Evolutionary conservation across 257 asterid species (phyloP).

Genomic region (Cynanchum wilfordii): DNA sequence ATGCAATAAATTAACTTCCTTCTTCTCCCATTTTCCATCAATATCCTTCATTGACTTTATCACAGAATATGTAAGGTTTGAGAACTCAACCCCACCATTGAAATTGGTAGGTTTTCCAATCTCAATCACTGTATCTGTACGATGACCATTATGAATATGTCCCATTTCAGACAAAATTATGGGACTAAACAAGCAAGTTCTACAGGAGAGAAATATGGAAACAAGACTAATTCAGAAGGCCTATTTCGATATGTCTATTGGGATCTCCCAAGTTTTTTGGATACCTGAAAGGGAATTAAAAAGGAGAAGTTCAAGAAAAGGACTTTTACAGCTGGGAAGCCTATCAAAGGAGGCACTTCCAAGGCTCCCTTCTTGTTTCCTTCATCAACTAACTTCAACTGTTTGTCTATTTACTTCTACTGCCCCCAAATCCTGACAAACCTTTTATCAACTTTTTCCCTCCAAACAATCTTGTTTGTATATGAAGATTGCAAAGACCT

Average conservation of each 20-base stretch:
- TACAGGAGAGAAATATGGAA: neutral
- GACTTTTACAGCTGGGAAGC: constrained; percentile 25
- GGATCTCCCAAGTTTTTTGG: constrained; percentile 24
- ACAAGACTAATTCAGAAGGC: constrained; percentile 7
- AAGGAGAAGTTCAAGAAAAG: constrained; percentile 16
- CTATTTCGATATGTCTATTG: constrained; percentile 4
- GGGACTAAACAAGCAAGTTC: neutral
- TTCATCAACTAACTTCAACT: constrained; percentile 23
- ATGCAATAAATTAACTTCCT: constrained; percentile 57
- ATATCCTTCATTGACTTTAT: constrained; percentile 42
- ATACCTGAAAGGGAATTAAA: constrained; percentile 27
- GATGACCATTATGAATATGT: constrained; percentile 21
- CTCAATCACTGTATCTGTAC: constrained; percentile 42
- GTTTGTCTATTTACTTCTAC: neutral
- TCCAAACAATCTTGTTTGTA: neutral
- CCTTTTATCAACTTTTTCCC: neutral
- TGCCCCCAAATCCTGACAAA: constrained; percentile 7
- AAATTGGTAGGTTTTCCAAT: constrained; percentile 44
- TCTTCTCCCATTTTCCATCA: constrained; percentile 53
- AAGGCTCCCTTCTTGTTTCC: constrained; percentile 49
- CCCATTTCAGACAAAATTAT: constrained; percentile 21
- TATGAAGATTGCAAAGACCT: neutral
- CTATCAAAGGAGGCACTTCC: constrained; percentile 38
- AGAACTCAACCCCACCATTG: constrained; percentile 54
- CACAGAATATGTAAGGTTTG: constrained; percentile 57